Evolutionary conservation across 169 alveolate species (phyloP).

Genomic region (Plasmodium sp.): DNA sequence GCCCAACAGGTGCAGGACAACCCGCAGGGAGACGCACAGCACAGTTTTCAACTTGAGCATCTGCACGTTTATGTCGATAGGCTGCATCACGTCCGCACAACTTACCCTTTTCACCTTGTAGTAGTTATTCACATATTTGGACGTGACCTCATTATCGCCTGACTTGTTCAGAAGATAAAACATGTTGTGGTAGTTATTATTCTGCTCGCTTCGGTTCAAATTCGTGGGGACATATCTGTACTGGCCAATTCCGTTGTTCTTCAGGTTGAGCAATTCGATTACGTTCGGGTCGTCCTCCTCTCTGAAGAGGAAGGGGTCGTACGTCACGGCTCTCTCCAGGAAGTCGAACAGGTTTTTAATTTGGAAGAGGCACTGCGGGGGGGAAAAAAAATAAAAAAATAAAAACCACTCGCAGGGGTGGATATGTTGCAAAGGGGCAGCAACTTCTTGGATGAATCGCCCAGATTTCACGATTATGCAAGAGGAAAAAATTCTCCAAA

Average conservation of each 20-base stretch:
- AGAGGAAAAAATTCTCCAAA: neutral
- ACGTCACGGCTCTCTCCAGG: constrained; percentile 30
- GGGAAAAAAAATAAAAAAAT: neutral
- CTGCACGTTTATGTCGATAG: constrained; percentile 44
- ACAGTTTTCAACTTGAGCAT: constrained; percentile 46
- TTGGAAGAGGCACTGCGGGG: constrained; percentile 49
- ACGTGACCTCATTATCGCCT: neutral
- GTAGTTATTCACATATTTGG: constrained; percentile 28
- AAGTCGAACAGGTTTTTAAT: constrained; percentile 36
- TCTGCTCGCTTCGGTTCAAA: constrained; percentile 26
- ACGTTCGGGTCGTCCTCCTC: constrained; percentile 15
- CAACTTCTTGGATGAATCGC: neutral
- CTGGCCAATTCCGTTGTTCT: neutral
- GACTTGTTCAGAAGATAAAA: constrained; percentile 9
- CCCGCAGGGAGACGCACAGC: constrained; percentile 4
- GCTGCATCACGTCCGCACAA: neutral
- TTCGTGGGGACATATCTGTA: neutral
- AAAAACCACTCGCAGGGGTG: neutral
- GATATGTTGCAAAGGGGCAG: neutral
- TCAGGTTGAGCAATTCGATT: neutral
- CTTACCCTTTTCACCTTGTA: constrained; percentile 9
- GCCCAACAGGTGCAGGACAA: constrained; percentile 5
- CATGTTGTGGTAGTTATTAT: constrained; percentile 45
- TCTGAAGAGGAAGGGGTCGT: constrained; percentile 48
- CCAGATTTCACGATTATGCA: neutral